These are phyloP conservation scores for Gossypium rotundifolium DNA, from an alignment of 345 rosid genomes.

Conservation along the genomic window DNA sequence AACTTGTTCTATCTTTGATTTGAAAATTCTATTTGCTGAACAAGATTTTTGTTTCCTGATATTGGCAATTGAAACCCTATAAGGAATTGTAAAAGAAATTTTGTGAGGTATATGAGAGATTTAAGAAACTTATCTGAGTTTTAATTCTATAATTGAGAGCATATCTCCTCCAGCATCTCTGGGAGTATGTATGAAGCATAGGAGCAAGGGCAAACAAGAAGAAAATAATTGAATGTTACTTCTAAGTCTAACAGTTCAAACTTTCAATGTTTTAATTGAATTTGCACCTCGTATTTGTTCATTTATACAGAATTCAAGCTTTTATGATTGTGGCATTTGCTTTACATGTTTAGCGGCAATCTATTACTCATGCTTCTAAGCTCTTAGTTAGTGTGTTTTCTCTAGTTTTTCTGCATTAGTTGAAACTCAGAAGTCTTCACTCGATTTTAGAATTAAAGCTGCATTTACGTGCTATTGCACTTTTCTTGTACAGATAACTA, in stretches of 20 bases:
- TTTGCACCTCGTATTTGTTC: background rate
- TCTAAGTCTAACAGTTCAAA: background rate
- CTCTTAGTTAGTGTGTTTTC: background rate
- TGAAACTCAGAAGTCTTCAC: background rate
- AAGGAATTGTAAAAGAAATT: background rate
- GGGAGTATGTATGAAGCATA: background rate
- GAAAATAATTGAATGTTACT: background rate
- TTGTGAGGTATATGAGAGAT: too few species aligned
- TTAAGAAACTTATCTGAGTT: background rate
- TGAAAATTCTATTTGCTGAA: background rate
- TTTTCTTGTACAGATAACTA: conserved; percentile 62
- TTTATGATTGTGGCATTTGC: background rate
- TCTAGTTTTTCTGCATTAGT: background rate
- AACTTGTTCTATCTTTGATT: too few species aligned
- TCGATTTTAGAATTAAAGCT: conserved; percentile 2
- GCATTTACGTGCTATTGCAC: background rate
- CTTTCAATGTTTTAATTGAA: background rate
- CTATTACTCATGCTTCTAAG: background rate
- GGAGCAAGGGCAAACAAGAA: background rate
- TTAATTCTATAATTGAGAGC: background rate
- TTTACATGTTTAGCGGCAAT: background rate
- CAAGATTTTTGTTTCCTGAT: background rate
- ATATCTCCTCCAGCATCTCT: background rate
- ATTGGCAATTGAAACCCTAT: background rate
- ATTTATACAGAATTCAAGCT: background rate